phyloP scores from a whole-genome alignment of 2,329 filamentous ascomycete genomes.

The Beauveria sp. region DNA sequence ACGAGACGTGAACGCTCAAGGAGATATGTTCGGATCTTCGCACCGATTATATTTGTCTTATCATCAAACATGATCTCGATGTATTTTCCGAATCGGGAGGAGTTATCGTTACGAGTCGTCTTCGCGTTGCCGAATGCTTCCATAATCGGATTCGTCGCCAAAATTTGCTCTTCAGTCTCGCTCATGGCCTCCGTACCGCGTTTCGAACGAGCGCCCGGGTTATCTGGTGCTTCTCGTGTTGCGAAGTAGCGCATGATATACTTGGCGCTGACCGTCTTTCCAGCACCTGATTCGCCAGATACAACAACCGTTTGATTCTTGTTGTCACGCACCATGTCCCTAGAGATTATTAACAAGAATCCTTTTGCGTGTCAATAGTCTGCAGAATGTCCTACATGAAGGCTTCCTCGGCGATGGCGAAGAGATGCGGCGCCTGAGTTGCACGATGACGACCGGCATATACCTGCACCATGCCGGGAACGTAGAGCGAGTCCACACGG shows the following conservation, averaged over 20 bases:
- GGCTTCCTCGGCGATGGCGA: constrained; percentile 97
- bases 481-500: constrained; percentile 93
- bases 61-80: constrained; percentile 99
- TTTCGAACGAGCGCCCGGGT: constrained; percentile 69
- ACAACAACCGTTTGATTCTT: constrained; percentile 98
- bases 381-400: constrained; percentile 64
- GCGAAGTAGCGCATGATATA: constrained; percentile 99
- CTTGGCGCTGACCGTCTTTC: constrained; percentile 98
- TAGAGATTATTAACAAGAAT: constrained; percentile 36
- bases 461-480: constrained; percentile 98
- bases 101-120: constrained; percentile 99
- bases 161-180: constrained; percentile 95
- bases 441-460: constrained; percentile 96
- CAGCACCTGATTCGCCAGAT: constrained; percentile 97
- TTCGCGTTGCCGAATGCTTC: constrained; percentile 99
- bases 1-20: constrained; percentile 92
- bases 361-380: neutral
- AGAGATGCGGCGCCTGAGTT: constrained; percentile 94
- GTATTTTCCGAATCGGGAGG: constrained; percentile 97
- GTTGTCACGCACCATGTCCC: constrained; percentile 91
- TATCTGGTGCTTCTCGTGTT: constrained; percentile 88
- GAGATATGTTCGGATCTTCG: constrained; percentile 93
- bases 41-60: constrained; percentile 91
- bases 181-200: constrained; percentile 77
- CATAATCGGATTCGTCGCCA: constrained; percentile 99